Conservation (phyloP, 2,329 filamentous ascomycete genomes). For the Penicillium paneum region DNA sequence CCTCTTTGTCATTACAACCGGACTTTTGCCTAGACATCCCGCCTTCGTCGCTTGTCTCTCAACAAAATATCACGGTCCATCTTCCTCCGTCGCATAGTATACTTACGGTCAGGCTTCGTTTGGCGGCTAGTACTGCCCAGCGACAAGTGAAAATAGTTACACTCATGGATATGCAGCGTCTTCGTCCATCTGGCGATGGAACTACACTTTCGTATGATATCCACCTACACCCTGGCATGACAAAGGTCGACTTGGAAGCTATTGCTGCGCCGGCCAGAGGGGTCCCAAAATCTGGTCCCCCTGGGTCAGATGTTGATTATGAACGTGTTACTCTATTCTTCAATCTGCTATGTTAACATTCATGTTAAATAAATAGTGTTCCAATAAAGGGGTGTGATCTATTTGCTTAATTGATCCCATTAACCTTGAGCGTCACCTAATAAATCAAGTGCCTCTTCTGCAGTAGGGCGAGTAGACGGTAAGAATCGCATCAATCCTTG, state of each 20-base stretch:
- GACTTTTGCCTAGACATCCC: slow-evolving; percentile 63
- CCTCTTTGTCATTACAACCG: slow-evolving; percentile 59
- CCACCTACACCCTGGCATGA: slow-evolving; percentile 67
- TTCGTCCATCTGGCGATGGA: slow-evolving; percentile 51
- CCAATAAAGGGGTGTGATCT: neutral
- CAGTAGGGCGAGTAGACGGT: slow-evolving; percentile 18
- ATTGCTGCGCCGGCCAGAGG: slow-evolving; percentile 66
- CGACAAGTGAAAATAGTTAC: slow-evolving; percentile 77
- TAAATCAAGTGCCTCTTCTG: slow-evolving; percentile 18
- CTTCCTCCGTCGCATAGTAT: slow-evolving; percentile 66
- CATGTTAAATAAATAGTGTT: slow-evolving; percentile 11
- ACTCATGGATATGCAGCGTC: slow-evolving; percentile 61
- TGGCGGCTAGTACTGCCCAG: slow-evolving; percentile 61
- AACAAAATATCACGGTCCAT: slow-evolving; percentile 70
- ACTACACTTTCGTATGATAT: slow-evolving; percentile 72
- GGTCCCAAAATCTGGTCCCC: slow-evolving; percentile 53
- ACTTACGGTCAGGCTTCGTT: slow-evolving; percentile 66
- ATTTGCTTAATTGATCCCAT: neutral
- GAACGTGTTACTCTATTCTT: slow-evolving; percentile 76
- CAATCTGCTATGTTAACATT: slow-evolving; percentile 58
- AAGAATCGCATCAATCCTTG: slow-evolving; percentile 22
- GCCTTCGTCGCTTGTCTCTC: slow-evolving; percentile 62
- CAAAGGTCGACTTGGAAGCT: slow-evolving; percentile 74
- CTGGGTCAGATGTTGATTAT: slow-evolving; percentile 60
- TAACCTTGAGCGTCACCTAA: neutral